Conservation (phyloP, 352 stramenopile genomes). For the Phytophthora lateralis region DNA sequence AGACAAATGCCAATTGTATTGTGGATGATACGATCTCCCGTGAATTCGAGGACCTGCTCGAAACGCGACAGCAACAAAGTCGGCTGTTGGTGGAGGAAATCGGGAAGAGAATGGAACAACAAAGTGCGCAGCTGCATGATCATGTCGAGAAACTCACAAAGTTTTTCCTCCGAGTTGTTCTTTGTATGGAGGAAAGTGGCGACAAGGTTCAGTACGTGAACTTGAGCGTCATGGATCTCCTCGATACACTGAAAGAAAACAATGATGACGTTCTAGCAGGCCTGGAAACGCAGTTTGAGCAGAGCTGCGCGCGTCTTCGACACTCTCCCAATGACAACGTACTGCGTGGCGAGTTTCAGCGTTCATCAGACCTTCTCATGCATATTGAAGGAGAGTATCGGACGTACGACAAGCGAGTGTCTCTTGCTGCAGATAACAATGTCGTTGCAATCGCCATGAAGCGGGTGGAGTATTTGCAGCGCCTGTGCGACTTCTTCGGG, state of each 20-base stretch:
- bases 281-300: constrained; percentile 55
- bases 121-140: constrained; percentile 61
- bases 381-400: constrained; percentile 83
- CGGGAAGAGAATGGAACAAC: constrained; percentile 50
- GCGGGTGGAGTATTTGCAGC: constrained; percentile 42
- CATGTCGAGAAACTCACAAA: constrained; percentile 61
- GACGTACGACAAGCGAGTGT: constrained; percentile 56
- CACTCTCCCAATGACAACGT: constrained; percentile 71
- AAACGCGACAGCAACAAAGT: constrained; percentile 52
- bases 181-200: constrained; percentile 61
- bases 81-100: constrained; percentile 65
- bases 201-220: constrained; percentile 68
- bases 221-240: constrained; percentile 73
- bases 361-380: constrained; percentile 56
- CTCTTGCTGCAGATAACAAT: constrained; percentile 59
- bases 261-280: constrained; percentile 55
- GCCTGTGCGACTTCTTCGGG: constrained; percentile 60
- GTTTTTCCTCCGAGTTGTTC: constrained; percentile 64
- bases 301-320: constrained; percentile 59
- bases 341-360: constrained; percentile 66
- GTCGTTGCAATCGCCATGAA: constrained; percentile 56
- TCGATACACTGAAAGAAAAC: constrained; percentile 76
- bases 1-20: constrained; percentile 65
- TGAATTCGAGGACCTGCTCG: constrained; percentile 64
- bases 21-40: constrained; percentile 64